Base-by-base conservation (phyloP, 2,329 filamentous ascomycete genomes). In the Alternaria sp. region DNA sequence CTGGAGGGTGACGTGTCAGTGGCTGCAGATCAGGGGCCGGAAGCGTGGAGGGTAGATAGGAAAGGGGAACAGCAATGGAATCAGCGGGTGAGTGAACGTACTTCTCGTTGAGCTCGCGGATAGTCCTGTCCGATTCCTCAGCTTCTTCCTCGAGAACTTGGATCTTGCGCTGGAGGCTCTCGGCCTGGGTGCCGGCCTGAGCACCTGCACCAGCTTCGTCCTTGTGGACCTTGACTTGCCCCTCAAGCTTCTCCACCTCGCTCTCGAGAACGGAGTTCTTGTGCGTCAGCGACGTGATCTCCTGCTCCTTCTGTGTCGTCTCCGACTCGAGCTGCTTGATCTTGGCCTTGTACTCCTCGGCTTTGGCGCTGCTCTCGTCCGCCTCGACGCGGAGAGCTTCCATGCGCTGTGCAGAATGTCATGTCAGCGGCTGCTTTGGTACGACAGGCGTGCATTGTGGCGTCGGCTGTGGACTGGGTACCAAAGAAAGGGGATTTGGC, bases 41-140 rank as follows among this genome's bases (percentile, higher is more conserved):
- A 54, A 45, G 40, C 46, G 25, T 30, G 23, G 43, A 17, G 12
- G 25, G 43, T 19, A 32, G 57, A 43, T 23, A 36, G 36, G 40
- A 10, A 8, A 50, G 25, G 46, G 54, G 12, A 25, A 57, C 23
- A 25, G 44, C 21, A 43, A 49, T 9, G 6, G 23, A 30, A 23
- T 17, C 19, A 26, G 13, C 12, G 8, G 8, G 30, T 15, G n/a
- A 54, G 15, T 17, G 56, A 59, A 85, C 92, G 79, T 90, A 99
- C 96, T 97, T 98, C 86, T 99, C 96, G 84, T 97, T 98, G 79
- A 93, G 91, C 86, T 98, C 96, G 80, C 95, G 91, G 80, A 98
- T 87, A 71, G 93, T 96, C 90, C 94, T 96, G 84, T 98, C 96
- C 74, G 93, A 93, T 81, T 95, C 89, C 85, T 99, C 96, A 74